A percentile compares a stretch with the other conserved stretches of the same genome.
phyloP scores from a whole-genome alignment of 306 rosid species.

The Styphnolobium japonicum region DNA sequence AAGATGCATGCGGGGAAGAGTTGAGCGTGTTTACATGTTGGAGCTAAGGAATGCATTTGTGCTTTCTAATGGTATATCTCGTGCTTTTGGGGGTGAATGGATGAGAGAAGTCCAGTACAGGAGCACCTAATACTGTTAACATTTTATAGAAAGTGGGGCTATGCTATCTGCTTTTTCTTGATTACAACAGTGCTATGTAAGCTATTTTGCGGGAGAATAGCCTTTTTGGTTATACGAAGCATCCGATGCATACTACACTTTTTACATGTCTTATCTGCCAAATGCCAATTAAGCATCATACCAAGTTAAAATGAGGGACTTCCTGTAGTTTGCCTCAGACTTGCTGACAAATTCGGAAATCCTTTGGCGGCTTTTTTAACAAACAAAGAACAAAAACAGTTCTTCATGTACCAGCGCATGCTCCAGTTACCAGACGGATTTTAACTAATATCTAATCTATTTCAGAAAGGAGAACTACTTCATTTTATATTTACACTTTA shows the following conservation, averaged over 20 bases:
- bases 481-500: neutral
- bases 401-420: slow-evolving; percentile 13
- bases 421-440: neutral
- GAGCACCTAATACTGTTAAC: slow-evolving; percentile 14
- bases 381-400: slow-evolving; percentile 26
- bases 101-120: slow-evolving; percentile 15
- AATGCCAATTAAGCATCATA: neutral
- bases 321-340: neutral
- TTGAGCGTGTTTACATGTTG: slow-evolving; percentile 33
- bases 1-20: slow-evolving; percentile 24
- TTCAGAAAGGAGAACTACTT: neutral
- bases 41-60: slow-evolving; percentile 10
- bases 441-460: neutral
- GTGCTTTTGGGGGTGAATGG: no score
- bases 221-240: slow-evolving; percentile 11
- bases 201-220: neutral
- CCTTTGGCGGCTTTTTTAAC: slow-evolving; percentile 19
- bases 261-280: neutral
- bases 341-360: neutral
- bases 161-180: neutral
- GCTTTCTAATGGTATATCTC: no score
- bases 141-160: slow-evolving; percentile 28
- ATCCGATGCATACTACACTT: slow-evolving; percentile 1
- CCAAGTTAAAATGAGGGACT: neutral
- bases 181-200: neutral